Evolutionary conservation across 257 asterid species (phyloP).

Genomic region (Jaltomata sinuosa): DNA sequence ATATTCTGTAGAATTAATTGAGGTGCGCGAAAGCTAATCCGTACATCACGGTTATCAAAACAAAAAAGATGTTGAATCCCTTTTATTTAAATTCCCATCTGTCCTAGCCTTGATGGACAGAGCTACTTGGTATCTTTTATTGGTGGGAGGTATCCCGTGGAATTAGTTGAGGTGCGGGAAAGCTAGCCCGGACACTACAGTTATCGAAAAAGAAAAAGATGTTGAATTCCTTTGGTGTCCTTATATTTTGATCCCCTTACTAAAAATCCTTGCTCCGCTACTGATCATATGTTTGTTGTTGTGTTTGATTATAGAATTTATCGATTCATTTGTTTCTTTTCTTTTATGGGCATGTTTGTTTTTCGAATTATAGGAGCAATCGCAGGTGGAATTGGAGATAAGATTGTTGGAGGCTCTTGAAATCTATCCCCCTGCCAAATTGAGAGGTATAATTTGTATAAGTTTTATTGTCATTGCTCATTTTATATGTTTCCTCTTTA

Average conservation of each 20-base stretch:
- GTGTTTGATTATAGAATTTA: neutral
- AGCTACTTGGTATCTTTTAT: neutral
- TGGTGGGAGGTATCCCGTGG: neutral
- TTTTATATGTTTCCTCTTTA: neutral
- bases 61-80: neutral
- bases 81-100: neutral
- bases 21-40: neutral
- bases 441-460: constrained; percentile 36
- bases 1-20: neutral
- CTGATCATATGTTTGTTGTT: neutral
- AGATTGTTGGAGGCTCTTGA: constrained; percentile 80
- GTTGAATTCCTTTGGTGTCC: neutral
- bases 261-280: neutral
- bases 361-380: constrained; percentile 44
- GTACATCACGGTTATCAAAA: neutral
- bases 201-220: neutral
- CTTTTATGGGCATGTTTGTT: neutral
- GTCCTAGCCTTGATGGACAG: neutral
- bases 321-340: neutral
- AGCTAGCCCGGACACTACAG: neutral
- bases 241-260: neutral
- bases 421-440: constrained; percentile 84
- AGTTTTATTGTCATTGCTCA: neutral
- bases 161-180: neutral
- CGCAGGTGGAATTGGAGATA: constrained; percentile 90